Conservation (phyloP, 257 asterid genomes). For the Voacanga thouarsii region DNA sequence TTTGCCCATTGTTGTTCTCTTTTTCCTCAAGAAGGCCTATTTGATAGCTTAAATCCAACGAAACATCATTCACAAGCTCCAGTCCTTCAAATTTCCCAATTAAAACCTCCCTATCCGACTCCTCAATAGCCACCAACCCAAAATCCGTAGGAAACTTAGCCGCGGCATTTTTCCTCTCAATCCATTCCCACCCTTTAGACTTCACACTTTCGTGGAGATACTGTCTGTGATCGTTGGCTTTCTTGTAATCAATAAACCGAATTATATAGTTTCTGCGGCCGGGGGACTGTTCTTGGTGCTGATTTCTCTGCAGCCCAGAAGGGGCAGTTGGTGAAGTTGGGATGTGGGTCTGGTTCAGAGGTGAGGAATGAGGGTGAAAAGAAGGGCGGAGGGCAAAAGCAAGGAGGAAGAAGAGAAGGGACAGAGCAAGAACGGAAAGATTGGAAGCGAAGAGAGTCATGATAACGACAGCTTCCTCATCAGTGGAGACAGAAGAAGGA, state of each 20-base stretch:
- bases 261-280: conserved; percentile 54
- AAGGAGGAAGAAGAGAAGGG: conserved; percentile 12
- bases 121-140: conserved; percentile 75
- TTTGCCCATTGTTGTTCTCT: conserved; percentile 20
- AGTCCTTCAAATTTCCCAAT: conserved; percentile 56
- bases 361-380: not conserved
- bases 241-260: conserved; percentile 58
- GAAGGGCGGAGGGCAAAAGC: conserved; percentile 12
- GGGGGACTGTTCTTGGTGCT: conserved; percentile 9
- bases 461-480: conserved; percentile 15
- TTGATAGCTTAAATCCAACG: conserved; percentile 77
- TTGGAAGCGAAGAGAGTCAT: conserved; percentile 11
- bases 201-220: conserved; percentile 61
- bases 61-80: conserved; percentile 86
- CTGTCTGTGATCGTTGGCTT: conserved; percentile 46
- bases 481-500: not conserved
- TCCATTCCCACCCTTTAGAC: conserved; percentile 86
- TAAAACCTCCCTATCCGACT: conserved; percentile 40
- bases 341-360: conserved; percentile 1
- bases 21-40: conserved; percentile 56
- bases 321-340: conserved; percentile 6
- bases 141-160: conserved; percentile 84
- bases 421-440: conserved; percentile 9
- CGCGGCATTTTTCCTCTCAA: conserved; percentile 80
- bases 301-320: conserved; percentile 7